phyloP scores from a whole-genome alignment of 2,329 filamentous ascomycete genomes.

The Cladosporium cucumerinum region DNA sequence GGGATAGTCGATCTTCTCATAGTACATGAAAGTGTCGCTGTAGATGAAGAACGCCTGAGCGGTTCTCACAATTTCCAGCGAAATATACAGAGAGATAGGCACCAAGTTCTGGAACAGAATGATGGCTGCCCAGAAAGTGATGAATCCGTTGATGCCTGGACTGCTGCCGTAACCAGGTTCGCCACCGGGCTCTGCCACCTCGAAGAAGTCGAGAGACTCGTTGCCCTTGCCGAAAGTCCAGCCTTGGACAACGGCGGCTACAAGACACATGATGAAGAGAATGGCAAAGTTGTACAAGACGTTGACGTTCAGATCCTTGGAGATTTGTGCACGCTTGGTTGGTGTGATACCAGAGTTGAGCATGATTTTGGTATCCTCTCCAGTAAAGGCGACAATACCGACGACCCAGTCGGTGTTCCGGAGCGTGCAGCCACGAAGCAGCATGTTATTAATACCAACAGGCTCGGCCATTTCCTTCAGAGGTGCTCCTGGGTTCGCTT shows the following conservation, averaged over 20 bases:
- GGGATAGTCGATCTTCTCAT: conserved; percentile 87
- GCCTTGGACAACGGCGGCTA: conserved; percentile 81
- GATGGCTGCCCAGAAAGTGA: conserved; percentile 93
- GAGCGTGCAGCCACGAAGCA: conserved; percentile 88
- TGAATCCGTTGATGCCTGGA: conserved; percentile 78
- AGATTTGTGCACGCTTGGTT: conserved; percentile 86
- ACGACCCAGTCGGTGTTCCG: conserved; percentile 96
- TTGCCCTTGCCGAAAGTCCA: conserved; percentile 72
- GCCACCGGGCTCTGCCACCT: conserved; percentile 73
- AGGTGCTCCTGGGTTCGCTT: conserved; percentile 59
- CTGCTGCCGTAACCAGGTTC: conserved; percentile 50
- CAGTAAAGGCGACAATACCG: conserved; percentile 89
- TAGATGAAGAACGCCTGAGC: conserved; percentile 96
- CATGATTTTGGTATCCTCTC: conserved; percentile 98
- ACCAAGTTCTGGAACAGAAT: conserved; percentile 99
- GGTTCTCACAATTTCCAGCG: conserved; percentile 90
- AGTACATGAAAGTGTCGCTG: conserved; percentile 95
- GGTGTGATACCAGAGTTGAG: conserved; percentile 95
- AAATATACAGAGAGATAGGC: conserved; percentile 96
- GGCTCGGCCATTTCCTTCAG: conserved; percentile 82
- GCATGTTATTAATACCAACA: conserved; percentile 89
- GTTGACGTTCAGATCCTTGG: conserved; percentile 93
- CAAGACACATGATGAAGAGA: conserved; percentile 81
- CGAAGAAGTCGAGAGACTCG: conserved; percentile 76
- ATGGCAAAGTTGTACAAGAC: conserved; percentile 95